A percentile compares a stretch with the other conserved stretches of the same genome.
Conservation (phyloP, 768 basidiomycete species). For the Tephrocybe sp. region DNA sequence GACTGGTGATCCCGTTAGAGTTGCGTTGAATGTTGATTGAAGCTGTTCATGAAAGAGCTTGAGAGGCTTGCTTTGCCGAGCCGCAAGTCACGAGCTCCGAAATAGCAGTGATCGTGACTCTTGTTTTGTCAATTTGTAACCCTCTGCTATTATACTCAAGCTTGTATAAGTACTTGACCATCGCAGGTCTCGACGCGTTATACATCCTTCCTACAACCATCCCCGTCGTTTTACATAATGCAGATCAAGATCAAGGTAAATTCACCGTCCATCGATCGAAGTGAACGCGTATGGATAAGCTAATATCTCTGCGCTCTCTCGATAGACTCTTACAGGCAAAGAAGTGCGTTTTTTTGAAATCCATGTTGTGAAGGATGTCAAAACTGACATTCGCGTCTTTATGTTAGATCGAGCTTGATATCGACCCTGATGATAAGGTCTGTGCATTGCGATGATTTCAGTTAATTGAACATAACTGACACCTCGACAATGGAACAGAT, state of each 20-base stretch:
- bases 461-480: too few relatives aligned
- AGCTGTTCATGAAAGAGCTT: too few relatives aligned
- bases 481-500: conserved; percentile 58
- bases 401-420: conserved; percentile 88
- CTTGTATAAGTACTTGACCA: neutral
- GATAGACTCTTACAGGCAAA: conserved; percentile 93
- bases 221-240: conserved; percentile 41
- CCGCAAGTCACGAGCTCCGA: too few relatives aligned
- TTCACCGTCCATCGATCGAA: conserved; percentile 1
- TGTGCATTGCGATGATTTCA: conserved; percentile 15
- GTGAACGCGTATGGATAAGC: conserved; percentile 6
- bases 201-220: neutral
- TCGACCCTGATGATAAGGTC: conserved; percentile 87
- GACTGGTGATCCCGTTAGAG: too few relatives aligned
- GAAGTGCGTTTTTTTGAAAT: conserved; percentile 58
- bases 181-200: conserved; percentile 6
- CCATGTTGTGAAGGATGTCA: neutral
- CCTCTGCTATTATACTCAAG: neutral
- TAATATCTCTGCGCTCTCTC: neutral
- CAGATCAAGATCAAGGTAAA: conserved; percentile 89
- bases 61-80: too few relatives aligned
- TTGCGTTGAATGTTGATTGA: too few relatives aligned
- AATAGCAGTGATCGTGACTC: neutral
- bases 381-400: neutral
- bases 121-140: conserved; percentile 2